Evolutionary conservation across 2,329 filamentous ascomycete genomes (phyloP).

Genomic region (Zarea fungicola): DNA sequence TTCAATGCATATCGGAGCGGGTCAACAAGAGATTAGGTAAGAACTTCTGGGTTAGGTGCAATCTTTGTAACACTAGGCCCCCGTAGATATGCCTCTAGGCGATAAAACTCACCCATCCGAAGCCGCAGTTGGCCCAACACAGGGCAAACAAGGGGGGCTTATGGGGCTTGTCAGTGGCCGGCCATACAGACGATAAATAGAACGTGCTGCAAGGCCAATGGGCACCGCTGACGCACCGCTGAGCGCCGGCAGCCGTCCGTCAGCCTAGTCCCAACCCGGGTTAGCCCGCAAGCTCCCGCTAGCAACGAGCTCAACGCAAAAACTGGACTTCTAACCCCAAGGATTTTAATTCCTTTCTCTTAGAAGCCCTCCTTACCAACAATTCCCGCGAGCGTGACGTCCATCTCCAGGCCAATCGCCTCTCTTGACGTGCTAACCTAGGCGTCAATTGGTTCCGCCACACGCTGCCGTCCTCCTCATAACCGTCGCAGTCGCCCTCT

Average conservation of each 20-base stretch:
- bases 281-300: constrained; percentile 12
- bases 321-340: constrained; percentile 14
- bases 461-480: background rate
- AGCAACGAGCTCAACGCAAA: constrained; percentile 16
- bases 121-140: background rate
- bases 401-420: constrained; percentile 6
- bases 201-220: too few species aligned
- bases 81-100: constrained; percentile 11
- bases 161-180: background rate
- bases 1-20: background rate
- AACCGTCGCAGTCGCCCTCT: background rate
- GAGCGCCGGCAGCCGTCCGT: constrained; percentile 14
- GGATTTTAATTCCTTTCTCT: constrained; percentile 11
- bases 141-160: too few species aligned
- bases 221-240: constrained; percentile 1
- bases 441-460: constrained; percentile 10
- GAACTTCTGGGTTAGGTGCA: constrained; percentile 11
- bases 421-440: background rate
- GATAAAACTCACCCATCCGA: constrained; percentile 11
- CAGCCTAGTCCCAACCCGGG: constrained; percentile 5
- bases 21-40: constrained; percentile 4
- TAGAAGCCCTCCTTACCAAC: constrained; percentile 12
- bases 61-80: constrained; percentile 1
- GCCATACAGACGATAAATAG: too few species aligned
- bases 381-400: constrained; percentile 13